phyloP scores from a whole-genome alignment of 257 asterid species.

The Catharanthus roseus region DNA sequence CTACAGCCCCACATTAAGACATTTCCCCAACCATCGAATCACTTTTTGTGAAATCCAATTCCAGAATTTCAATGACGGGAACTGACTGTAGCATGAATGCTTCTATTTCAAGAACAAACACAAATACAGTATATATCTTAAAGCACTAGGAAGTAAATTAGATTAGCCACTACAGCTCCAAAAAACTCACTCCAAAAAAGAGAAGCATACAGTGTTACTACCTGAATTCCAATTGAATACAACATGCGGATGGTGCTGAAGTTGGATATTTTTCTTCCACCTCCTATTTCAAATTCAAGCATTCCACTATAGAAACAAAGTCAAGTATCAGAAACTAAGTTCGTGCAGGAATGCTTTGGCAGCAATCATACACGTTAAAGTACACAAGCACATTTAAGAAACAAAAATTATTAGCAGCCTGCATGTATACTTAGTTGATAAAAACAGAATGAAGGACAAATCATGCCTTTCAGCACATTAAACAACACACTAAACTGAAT shows the following conservation, averaged over 20 bases:
- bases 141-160: neutral
- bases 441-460: neutral
- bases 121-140: neutral
- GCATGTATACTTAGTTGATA: neutral
- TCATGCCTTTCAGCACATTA: neutral
- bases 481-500: neutral
- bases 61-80: neutral
- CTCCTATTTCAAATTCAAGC: constrained; percentile 90
- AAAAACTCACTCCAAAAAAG: neutral
- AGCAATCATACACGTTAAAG: neutral
- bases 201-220: constrained; percentile 12
- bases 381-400: neutral
- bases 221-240: constrained; percentile 88
- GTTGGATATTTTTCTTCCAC: constrained; percentile 88
- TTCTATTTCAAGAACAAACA: neutral
- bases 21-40: neutral
- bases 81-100: neutral
- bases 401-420: neutral
- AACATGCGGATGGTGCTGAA: constrained; percentile 81
- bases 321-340: constrained; percentile 15
- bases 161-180: neutral
- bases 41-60: neutral
- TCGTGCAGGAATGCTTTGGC: neutral
- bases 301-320: constrained; percentile 42
- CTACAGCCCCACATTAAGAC: neutral